Conservation (phyloP, 345 rosid genomes). For the Melastoma malabathricum region DNA sequence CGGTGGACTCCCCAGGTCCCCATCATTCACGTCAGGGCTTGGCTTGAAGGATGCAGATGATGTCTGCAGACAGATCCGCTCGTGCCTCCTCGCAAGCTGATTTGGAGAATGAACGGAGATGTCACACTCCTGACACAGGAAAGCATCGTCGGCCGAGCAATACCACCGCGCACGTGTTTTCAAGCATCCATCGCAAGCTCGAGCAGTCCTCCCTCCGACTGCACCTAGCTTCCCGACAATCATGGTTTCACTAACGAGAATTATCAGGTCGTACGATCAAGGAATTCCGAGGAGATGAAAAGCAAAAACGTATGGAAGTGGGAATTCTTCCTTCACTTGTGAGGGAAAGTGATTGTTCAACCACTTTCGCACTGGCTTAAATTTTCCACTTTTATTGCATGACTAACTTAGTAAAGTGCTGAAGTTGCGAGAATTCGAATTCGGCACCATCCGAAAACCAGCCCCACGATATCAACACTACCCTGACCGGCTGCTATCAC, state of each 20-base stretch:
- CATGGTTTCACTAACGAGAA: slow-evolving; percentile 4
- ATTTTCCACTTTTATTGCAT: too few species aligned
- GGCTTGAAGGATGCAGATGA: slow-evolving; percentile 15
- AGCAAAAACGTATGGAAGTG: too few species aligned
- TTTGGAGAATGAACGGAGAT: slow-evolving; percentile 74
- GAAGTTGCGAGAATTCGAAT: neutral
- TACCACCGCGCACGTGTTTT: slow-evolving; percentile 74
- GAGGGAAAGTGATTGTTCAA: too few species aligned
- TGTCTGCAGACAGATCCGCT: slow-evolving; percentile 56
- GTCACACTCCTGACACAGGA: slow-evolving; percentile 79
- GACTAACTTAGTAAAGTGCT: too few species aligned
- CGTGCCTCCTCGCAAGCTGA: slow-evolving; percentile 66
- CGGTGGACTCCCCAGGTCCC: slow-evolving; percentile 1
- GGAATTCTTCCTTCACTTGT: too few species aligned
- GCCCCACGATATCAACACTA: too few species aligned
- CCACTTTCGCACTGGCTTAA: too few species aligned
- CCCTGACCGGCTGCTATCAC: too few species aligned
- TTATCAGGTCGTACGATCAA: too few species aligned
- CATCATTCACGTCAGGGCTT: slow-evolving; percentile 5
- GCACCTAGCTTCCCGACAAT: slow-evolving; percentile 34
- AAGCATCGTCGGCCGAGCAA: slow-evolving; percentile 90
- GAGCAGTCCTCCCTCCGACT: slow-evolving; percentile 64
- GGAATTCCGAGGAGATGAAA: too few species aligned
- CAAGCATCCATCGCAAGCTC: slow-evolving; percentile 76
- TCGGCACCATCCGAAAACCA: too few species aligned